These are phyloP conservation scores for Backusella psychrophila DNA, from an alignment of 192 early-diverging fungal species.

Conservation along the genomic window DNA sequence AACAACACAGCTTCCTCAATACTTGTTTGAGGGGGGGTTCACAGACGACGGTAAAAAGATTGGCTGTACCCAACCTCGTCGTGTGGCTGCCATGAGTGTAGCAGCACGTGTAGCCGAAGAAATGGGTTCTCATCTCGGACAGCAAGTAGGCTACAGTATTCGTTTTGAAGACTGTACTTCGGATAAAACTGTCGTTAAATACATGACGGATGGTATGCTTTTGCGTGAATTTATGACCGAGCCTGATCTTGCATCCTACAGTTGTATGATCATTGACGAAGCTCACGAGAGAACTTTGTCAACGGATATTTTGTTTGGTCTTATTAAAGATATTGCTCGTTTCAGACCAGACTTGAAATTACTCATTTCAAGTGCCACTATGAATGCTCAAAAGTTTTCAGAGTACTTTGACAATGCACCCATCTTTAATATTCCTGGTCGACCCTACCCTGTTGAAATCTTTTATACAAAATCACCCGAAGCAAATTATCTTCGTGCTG, in stretches of 20 bases:
- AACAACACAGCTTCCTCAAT: constrained; percentile 98
- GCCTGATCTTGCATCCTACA: constrained; percentile 88
- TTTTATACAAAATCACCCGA: constrained; percentile 97
- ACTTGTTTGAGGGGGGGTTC: constrained; percentile 94
- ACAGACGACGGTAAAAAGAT: constrained; percentile 83
- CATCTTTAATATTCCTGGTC: constrained; percentile 93
- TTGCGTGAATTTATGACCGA: constrained; percentile 97
- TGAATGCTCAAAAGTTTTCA: constrained; percentile 96
- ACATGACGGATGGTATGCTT: constrained; percentile 99
- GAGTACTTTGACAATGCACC: constrained; percentile 94
- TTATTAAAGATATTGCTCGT: constrained; percentile 94
- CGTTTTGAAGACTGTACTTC: constrained; percentile 98
- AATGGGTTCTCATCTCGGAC: constrained; percentile 89
- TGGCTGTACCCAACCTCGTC: constrained; percentile 97
- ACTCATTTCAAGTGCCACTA: constrained; percentile 95
- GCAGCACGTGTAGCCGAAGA: constrained; percentile 97
- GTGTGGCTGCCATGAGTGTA: constrained; percentile 98
- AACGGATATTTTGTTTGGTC: constrained; percentile 95
- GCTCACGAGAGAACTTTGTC: constrained; percentile 97
- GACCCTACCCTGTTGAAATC: constrained; percentile 90
- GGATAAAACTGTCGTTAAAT: constrained; percentile 93
- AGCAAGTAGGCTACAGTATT: constrained; percentile 95
- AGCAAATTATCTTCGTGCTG: constrained; percentile 93
- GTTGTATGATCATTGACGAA: constrained; percentile 96
- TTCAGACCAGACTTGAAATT: constrained; percentile 93